Percentiles rank a stretch among this genome's conserved stretches.
Conservation (phyloP, 2,329 filamentous ascomycete species). For the Endoconidiophora polonica region DNA sequence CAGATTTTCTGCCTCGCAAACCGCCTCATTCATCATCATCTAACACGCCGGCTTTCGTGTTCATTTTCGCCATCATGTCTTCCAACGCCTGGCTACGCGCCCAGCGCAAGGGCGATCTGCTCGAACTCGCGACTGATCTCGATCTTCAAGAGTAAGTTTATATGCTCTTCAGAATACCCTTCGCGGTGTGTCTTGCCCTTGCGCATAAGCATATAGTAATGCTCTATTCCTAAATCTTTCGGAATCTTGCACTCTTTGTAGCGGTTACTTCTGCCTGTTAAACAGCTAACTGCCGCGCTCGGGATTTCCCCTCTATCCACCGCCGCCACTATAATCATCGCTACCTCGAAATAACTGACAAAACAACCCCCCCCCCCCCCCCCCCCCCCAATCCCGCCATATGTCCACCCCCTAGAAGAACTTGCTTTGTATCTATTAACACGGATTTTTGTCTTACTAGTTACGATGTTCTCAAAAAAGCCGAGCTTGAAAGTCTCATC, state of each 20-base stretch:
- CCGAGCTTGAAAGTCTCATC: constrained; percentile 59
- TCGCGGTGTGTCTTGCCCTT: too few relatives aligned
- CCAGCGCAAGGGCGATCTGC: constrained; percentile 68
- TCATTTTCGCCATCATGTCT: constrained; percentile 32
- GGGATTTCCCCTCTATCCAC: background rate
- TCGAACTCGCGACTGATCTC: constrained; percentile 54
- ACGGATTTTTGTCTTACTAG: constrained; percentile 24
- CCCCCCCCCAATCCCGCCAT: background rate
- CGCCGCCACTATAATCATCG: background rate
- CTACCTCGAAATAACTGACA: background rate
- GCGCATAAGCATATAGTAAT: too few relatives aligned
- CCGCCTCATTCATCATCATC: background rate
- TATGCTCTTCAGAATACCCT: background rate
- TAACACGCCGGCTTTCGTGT: background rate
- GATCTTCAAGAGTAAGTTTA: constrained; percentile 54
- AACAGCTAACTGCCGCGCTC: too few relatives aligned
- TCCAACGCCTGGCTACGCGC: constrained; percentile 57
- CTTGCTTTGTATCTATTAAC: constrained; percentile 8
- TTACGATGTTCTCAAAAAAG: constrained; percentile 56
- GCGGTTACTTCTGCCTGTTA: too few relatives aligned
- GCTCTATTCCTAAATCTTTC: too few relatives aligned
- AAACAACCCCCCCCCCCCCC: background rate
- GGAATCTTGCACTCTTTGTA: too few relatives aligned
- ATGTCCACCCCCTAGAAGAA: background rate
- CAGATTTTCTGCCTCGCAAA: too few relatives aligned